These are phyloP conservation scores for Penicillium silybi DNA, from an alignment of 495 filamentous ascomycete genomes.

Conservation along the genomic window DNA sequence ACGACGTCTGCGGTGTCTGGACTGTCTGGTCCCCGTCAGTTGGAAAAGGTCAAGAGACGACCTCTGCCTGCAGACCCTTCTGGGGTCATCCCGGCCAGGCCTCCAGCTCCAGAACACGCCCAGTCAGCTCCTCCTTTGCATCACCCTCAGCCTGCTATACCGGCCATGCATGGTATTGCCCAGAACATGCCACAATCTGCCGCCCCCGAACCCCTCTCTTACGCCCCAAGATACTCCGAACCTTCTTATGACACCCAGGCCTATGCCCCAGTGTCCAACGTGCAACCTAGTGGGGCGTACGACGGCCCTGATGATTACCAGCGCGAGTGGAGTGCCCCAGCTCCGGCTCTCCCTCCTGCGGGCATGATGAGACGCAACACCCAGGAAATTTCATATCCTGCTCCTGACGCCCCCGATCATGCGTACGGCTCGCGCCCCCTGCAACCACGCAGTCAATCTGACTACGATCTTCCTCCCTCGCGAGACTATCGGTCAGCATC, in stretches of 20 bases:
- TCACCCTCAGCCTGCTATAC: conserved; percentile 20
- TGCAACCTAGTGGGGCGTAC: conserved; percentile 21
- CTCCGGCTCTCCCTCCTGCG: conserved; percentile 15
- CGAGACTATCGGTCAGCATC: conserved; percentile 25
- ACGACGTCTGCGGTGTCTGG: conserved; percentile 21
- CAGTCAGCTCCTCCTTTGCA: conserved; percentile 25
- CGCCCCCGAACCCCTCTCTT: conserved; percentile 14
- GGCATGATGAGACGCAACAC: conserved; percentile 15
- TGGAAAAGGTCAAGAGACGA: conserved; percentile 66
- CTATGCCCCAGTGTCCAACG: conserved; percentile 16
- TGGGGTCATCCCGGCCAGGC: conserved; percentile 28
- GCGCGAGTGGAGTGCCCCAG: conserved; percentile 26
- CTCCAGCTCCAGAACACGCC: conserved; percentile 23
- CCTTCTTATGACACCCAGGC: conserved; percentile 19
- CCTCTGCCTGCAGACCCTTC: conserved; percentile 73
- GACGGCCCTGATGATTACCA: conserved; percentile 29
- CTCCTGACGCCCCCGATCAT: conserved; percentile 15
- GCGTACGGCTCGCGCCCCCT: conserved; percentile 22
- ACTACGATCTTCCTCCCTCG: conserved; percentile 26
- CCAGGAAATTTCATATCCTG: conserved; percentile 21
- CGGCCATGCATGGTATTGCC: conserved; percentile 22
- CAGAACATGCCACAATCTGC: conserved; percentile 18
- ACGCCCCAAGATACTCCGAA: conserved; percentile 24
- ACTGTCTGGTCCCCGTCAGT: conserved; percentile 57
- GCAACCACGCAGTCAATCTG: conserved; percentile 26